Evolutionary conservation across 1,139 yeast species (phyloP), one percentile per base, ranked within the genome.

Genomic region (Geotrichum siamense): DNA sequence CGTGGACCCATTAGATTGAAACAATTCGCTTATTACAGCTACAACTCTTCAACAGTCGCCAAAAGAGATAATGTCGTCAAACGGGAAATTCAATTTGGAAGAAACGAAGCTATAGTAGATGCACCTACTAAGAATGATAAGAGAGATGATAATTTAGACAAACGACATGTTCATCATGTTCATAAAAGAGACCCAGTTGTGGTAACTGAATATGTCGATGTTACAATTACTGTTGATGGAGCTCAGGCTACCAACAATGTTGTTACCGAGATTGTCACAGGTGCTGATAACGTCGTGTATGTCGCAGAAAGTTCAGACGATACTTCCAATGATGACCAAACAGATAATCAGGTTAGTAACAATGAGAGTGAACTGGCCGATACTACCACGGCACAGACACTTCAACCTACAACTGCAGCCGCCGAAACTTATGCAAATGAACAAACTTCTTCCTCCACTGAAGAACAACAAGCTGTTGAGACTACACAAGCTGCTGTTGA

Each of bases 1-100:
- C 79, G 97, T 67, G 98, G 97, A 47, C 98, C 97, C 27, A 64
- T 91, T 54, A 71, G 75, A 48, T 74, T 89, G 60, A 68, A 72
- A 57, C 83, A 84, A 65, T 86, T 91, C 60, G 96, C 87, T 54
- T 85, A 73, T 54, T 82, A 80, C 66, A 35, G 47, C n/a, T 46
- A 45, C 56, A 57, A 50, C 52, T 53, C 55, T 61, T 58, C 55
- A 50, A 55, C 49, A 48, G 19, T n/a, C 19, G 25, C 37, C 5
- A 33, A 33, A 21, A 8, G 37, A 20, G 26, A 21, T 16, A n/a
- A n/a, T n/a, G 19, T n/a, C 19, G 25, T 26, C 5, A 33, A 33
- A 21, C 25, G 37, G n/a, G 26, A 21, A 13, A 19, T 16, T 13
- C 32, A 28, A 8, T 6, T n/a, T n/a, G 15, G 32, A 28, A 60